phyloP scores from a whole-genome alignment of 148 eudicot genomes.

The Rhododendron griersonianum region DNA sequence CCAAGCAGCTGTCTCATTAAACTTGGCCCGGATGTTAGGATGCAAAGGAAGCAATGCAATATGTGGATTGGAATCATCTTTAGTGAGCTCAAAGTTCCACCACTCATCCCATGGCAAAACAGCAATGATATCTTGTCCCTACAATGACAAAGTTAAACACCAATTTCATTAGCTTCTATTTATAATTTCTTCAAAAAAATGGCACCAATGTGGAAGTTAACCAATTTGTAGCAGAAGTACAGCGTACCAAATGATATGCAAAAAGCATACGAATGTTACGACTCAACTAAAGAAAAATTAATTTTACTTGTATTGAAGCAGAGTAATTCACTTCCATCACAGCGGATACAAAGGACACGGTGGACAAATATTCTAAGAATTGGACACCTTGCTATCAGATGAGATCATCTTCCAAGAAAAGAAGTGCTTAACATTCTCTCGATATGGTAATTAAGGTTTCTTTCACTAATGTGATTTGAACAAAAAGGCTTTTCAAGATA shows the following conservation, averaged over 20 bases:
- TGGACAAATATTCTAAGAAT: neutral
- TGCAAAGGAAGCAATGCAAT: constrained; percentile 92
- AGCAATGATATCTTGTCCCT: constrained; percentile 90
- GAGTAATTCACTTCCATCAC: neutral
- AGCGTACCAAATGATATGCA: neutral
- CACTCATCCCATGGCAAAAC: constrained; percentile 95
- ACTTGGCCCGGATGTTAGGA: constrained; percentile 73
- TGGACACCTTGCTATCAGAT: neutral
- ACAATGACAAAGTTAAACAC: constrained; percentile 1
- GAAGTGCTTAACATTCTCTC: neutral
- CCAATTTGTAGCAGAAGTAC: neutral
- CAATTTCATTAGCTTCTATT: neutral
- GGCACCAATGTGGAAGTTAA: neutral
- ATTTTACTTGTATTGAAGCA: neutral
- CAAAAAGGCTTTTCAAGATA: no score
- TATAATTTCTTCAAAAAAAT: neutral
- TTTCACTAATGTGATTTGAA: neutral
- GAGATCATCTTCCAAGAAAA: neutral
- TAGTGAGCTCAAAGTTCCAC: constrained; percentile 84
- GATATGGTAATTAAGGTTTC: neutral
- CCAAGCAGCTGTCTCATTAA: constrained; percentile 90
- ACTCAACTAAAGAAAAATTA: neutral
- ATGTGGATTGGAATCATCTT: constrained; percentile 82
- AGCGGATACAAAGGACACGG: neutral
- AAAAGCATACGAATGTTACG: neutral